Evolutionary conservation across 352 stramenopile genomes (phyloP), one percentile per base, ranked within the genome.

Genomic region (Blastocystis sp.): DNA sequence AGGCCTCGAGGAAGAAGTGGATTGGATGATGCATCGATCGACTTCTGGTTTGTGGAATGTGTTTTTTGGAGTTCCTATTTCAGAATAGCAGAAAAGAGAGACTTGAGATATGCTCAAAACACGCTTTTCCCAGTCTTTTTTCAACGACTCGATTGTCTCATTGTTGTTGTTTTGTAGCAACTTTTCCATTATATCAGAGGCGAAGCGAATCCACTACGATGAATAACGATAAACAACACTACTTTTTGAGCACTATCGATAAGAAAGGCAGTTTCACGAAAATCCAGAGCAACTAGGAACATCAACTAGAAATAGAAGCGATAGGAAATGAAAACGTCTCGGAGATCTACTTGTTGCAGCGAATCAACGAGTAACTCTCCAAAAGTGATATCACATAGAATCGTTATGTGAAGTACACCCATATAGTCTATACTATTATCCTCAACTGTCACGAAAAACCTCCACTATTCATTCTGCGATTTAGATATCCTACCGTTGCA

Each of bases 221-320:
- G 0, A 59, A 2, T 1, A 59, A 59, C 13, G 7, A 63, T 13
- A 63, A 41, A 34, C 20, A 18, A 41, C 11, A 26, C 20, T 24
- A 50, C 53, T 53, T 16, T 81, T 34, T 24, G 43, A 41, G 20
- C 63, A n/a, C 18, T 81, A 16, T 63, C 26, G 20, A 81, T 63
- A 20, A 81, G 34, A 37, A 43, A 43, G 5, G 70, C 18, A 9
- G 70, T 63, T 39, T 81, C 70, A 50, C 43, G 3, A 26, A 81
- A 81, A 41, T 81, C 70, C 16, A 81, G 9, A 11, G 70, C 24
- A 26, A 81, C 34, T 18, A 81, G 9, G 54, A 81, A 81, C n/a
- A 81, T 26, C 3, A 54, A 65, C 70, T 81, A 63, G 0, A 41
- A 20, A 24, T 34, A 62, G 65, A 37, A 43, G 5, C 6, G 3